These are phyloP conservation scores for Leishmania turanica DNA, from an alignment of 208 protist species.

Conservation along the genomic window DNA sequence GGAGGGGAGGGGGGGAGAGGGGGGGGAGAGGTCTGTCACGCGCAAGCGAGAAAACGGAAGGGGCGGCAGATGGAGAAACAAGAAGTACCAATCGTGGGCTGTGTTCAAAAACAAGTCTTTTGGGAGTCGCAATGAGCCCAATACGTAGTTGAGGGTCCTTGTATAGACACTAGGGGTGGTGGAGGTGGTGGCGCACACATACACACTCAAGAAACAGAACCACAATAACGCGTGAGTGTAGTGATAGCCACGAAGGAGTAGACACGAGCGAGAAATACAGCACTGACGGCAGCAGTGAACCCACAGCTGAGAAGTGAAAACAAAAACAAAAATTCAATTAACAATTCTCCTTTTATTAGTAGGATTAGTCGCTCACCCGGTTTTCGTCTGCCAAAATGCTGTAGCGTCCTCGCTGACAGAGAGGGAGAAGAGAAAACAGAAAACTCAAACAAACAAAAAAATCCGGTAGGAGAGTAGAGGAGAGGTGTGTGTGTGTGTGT, in stretches of 20 bases:
- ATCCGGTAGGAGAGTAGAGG: neutral
- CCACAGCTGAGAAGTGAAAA: neutral
- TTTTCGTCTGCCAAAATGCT: neutral
- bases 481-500: neutral
- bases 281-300: neutral
- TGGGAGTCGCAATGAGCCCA: neutral
- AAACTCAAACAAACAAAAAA: slow-evolving; percentile 11
- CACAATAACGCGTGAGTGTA: slow-evolving; percentile 7
- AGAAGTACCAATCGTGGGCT: neutral
- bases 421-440: neutral
- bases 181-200: neutral
- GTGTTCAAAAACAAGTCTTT: neutral
- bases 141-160: neutral
- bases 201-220: neutral
- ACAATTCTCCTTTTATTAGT: neutral
- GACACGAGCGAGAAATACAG: neutral
- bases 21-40: neutral
- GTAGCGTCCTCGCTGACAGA: neutral
- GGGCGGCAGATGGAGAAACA: neutral
- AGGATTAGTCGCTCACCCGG: neutral
- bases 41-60: neutral
- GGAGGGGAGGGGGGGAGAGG: too few relatives aligned
- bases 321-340: neutral
- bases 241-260: slow-evolving; percentile 1
- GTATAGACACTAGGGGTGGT: neutral